A percentile compares a stretch with the other conserved stretches of the same genome.
phyloP scores from a whole-genome alignment of 2,329 filamentous ascomycete genomes.

The Cercospora brassicicola region DNA sequence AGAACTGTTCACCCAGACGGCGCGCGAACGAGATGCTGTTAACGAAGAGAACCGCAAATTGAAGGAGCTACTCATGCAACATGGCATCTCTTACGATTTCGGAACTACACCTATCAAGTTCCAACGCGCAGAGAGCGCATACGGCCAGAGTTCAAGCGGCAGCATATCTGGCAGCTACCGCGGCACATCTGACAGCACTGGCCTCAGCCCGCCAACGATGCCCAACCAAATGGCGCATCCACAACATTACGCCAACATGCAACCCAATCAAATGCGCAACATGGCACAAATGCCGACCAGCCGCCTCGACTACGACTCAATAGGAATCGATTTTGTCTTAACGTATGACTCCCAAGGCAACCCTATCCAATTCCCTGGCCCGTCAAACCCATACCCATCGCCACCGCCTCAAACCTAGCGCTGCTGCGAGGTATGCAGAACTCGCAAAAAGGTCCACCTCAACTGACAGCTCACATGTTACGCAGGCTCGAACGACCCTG shows the following conservation, averaged over 20 bases:
- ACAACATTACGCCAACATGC: slow-evolving; percentile 14
- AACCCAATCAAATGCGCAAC: slow-evolving; percentile 22
- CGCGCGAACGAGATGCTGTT: slow-evolving; percentile 73
- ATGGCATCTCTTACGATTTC: slow-evolving; percentile 60
- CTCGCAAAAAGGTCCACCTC: slow-evolving; percentile 23
- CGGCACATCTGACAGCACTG: slow-evolving; percentile 47
- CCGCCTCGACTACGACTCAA: slow-evolving; percentile 71
- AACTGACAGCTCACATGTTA: slow-evolving; percentile 31
- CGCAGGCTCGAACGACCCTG: slow-evolving; percentile 84
- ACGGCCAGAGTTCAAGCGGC: slow-evolving; percentile 48
- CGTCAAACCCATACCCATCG: slow-evolving; percentile 62
- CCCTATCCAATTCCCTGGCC: slow-evolving; percentile 32
- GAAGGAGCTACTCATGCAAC: slow-evolving; percentile 59
- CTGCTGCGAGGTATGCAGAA: slow-evolving; percentile 22
- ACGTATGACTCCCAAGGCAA: slow-evolving; percentile 64
- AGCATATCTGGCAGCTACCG: slow-evolving; percentile 66
- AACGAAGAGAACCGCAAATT: slow-evolving; percentile 78
- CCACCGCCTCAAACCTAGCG: slow-evolving; percentile 53
- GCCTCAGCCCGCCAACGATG: slow-evolving; percentile 48
- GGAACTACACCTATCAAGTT: slow-evolving; percentile 40
- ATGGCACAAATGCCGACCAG: slow-evolving; percentile 36
- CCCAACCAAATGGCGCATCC: slow-evolving; percentile 15
- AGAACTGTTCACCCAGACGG: slow-evolving; percentile 73
- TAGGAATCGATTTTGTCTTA: slow-evolving; percentile 87
- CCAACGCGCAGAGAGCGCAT: slow-evolving; percentile 42